Conservation (phyloP, 306 rosid genomes). For the Acmispon strigosus region DNA sequence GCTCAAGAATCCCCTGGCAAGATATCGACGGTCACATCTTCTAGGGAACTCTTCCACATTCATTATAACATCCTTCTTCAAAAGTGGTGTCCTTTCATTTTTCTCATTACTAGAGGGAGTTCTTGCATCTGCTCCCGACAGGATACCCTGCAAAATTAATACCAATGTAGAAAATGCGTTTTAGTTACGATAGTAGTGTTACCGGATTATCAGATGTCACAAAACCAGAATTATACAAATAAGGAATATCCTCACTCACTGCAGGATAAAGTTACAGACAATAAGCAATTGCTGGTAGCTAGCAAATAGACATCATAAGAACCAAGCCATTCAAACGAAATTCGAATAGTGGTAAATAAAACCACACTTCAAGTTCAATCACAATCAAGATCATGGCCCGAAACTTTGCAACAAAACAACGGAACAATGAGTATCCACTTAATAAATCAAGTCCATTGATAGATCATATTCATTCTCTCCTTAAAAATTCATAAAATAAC, state of each 20-base stretch:
- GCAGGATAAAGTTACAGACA: not conserved
- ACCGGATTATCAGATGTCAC: not conserved
- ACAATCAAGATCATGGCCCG: too few relatives aligned
- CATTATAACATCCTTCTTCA: conserved; percentile 37
- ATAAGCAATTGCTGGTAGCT: not conserved
- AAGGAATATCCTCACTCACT: not conserved
- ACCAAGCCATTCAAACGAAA: too few relatives aligned
- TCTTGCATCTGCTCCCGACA: conserved; percentile 27
- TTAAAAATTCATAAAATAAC: too few relatives aligned
- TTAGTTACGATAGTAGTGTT: not conserved
- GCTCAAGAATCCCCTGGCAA: conserved; percentile 28
- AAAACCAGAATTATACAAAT: not conserved
- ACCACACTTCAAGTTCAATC: too few relatives aligned
- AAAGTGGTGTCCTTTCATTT: conserved; percentile 48
- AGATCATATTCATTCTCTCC: too few relatives aligned
- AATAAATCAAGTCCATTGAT: too few relatives aligned
- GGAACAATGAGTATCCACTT: too few relatives aligned
- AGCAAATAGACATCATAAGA: too few relatives aligned
- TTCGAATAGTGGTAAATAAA: too few relatives aligned
- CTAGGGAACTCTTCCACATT: conserved; percentile 42
- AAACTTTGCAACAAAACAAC: too few relatives aligned
- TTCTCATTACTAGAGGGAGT: conserved; percentile 24
- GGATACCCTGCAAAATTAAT: conserved; percentile 46
- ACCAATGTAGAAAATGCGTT: conserved; percentile 1
- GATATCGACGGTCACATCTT: conserved; percentile 9